phyloP scores from a whole-genome alignment of 1,139 yeast genomes.

The Meyerozyma elateridarum region DNA sequence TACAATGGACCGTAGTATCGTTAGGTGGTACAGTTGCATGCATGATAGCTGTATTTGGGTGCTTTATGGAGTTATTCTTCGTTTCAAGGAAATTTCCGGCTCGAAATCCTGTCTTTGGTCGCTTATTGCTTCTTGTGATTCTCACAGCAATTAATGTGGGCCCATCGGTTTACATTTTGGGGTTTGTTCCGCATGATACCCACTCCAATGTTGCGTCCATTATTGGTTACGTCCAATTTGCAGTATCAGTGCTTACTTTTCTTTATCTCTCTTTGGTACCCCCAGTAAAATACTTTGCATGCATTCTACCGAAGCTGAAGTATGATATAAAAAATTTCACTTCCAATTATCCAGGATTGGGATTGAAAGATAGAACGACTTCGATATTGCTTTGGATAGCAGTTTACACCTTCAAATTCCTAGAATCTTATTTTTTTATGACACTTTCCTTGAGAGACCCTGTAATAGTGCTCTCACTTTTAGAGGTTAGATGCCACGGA shows the following conservation, averaged over 20 bases:
- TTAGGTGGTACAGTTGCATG: slow-evolving; percentile 73
- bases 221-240: slow-evolving; percentile 55
- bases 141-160: slow-evolving; percentile 46
- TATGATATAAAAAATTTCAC: slow-evolving; percentile 34
- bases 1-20: slow-evolving; percentile 57
- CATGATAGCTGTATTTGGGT: slow-evolving; percentile 53
- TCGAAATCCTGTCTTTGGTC: slow-evolving; percentile 41
- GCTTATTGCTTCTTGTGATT: slow-evolving; percentile 40
- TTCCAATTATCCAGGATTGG: slow-evolving; percentile 51
- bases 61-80: slow-evolving; percentile 50
- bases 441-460: slow-evolving; percentile 80
- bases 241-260: slow-evolving; percentile 56
- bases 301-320: slow-evolving; percentile 9
- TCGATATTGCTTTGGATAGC: slow-evolving; percentile 65
- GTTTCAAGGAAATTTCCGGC: slow-evolving; percentile 74
- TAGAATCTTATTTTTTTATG: slow-evolving; percentile 77
- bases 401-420: slow-evolving; percentile 66
- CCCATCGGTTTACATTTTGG: slow-evolving; percentile 62
- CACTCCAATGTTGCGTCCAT: slow-evolving; percentile 46
- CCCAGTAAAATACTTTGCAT: slow-evolving; percentile 47
- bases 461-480: slow-evolving; percentile 56
- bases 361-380: slow-evolving; percentile 45
- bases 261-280: slow-evolving; percentile 52
- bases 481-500: slow-evolving; percentile 63
- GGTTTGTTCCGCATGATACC: slow-evolving; percentile 47